These are phyloP conservation scores for Phaeotremella skinneri DNA, from an alignment of 768 basidiomycete genomes.

Conservation along the genomic window DNA sequence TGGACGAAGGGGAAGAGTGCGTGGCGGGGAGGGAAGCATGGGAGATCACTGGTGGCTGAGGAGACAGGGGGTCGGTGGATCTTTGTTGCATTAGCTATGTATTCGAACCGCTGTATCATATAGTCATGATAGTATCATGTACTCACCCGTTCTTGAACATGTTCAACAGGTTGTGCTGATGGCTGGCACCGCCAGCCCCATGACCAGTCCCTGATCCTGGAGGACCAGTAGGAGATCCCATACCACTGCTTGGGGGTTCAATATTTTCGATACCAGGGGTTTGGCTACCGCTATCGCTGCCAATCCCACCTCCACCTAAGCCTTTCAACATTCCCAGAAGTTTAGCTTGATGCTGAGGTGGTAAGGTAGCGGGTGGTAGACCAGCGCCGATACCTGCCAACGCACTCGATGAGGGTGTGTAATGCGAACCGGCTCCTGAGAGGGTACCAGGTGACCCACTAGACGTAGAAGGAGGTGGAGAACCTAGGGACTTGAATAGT, in stretches of 20 bases:
- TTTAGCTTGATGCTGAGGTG: slow-evolving; percentile 9
- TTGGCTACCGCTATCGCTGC: neutral
- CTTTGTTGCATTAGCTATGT: neutral
- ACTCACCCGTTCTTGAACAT: slow-evolving; percentile 21
- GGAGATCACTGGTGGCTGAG: slow-evolving; percentile 19
- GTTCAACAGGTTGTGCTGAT: slow-evolving; percentile 9
- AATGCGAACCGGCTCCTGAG: slow-evolving; percentile 4
- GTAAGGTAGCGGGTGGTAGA: neutral
- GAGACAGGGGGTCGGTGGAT: neutral
- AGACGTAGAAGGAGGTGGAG: slow-evolving; percentile 17
- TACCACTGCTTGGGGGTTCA: slow-evolving; percentile 5
- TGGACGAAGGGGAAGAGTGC: neutral
- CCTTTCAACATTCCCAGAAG: slow-evolving; percentile 36
- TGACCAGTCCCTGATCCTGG: neutral
- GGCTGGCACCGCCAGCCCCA: neutral
- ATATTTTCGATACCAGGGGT: neutral
- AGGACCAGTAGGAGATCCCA: slow-evolving; percentile 13
- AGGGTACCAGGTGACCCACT: neutral
- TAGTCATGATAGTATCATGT: neutral
- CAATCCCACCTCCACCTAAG: neutral
- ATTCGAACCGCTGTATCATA: neutral
- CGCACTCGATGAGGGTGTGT: neutral
- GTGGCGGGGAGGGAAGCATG: slow-evolving; percentile 11
- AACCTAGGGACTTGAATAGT: slow-evolving; percentile 30
- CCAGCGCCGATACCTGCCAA: neutral